phyloP scores from a whole-genome alignment of 257 asterid species.

The Solanum paucissectum region DNA sequence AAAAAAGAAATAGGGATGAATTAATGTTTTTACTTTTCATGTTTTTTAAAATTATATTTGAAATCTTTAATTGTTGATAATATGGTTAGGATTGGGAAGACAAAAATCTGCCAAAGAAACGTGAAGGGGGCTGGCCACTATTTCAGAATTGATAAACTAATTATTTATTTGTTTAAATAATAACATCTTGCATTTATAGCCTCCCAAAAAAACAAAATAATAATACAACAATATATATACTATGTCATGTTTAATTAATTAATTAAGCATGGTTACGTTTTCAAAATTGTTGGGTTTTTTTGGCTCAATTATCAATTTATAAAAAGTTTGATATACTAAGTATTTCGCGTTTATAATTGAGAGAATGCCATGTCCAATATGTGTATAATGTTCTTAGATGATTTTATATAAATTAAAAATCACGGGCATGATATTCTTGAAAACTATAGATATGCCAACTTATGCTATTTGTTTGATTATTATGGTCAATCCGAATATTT shows the following conservation, averaged over 20 bases:
- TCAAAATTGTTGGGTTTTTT: not conserved
- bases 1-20: not conserved
- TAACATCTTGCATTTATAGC: not conserved
- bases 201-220: not conserved
- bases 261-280: not conserved
- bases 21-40: not conserved
- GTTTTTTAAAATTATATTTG: not conserved
- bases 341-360: not conserved
- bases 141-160: not conserved
- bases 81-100: conserved; percentile 1
- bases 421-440: not conserved
- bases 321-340: not conserved
- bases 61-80: not conserved
- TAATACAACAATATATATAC: not conserved
- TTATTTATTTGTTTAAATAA: not conserved
- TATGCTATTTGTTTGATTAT: not conserved
- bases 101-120: conserved; percentile 10
- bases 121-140: not conserved
- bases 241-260: not conserved
- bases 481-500: not conserved
- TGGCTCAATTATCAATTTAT: not conserved
- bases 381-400: not conserved
- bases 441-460: not conserved
- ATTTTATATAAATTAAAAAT: not conserved
- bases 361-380: too few species aligned